phyloP scores from a whole-genome alignment of 1,284 basidiomycete genomes.

The Cutaneotrichosporon dermatis region DNA sequence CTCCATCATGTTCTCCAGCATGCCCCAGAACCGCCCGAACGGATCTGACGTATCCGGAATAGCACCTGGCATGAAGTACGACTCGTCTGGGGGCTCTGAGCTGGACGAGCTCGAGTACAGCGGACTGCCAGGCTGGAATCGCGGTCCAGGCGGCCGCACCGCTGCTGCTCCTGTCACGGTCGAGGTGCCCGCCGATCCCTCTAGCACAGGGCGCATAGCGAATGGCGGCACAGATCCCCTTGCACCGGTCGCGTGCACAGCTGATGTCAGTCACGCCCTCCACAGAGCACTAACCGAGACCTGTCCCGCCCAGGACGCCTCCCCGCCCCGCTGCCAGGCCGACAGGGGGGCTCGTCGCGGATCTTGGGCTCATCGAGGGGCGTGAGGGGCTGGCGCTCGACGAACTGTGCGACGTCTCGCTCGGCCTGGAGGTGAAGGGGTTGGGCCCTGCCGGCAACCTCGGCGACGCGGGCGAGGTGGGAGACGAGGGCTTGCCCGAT shows the following conservation, averaged over 20 bases:
- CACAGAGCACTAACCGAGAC: conserved; percentile 1
- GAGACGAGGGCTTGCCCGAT: not conserved
- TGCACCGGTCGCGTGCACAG: conserved; percentile 16
- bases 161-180: conserved; percentile 5
- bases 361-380: not conserved
- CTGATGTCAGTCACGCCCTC: not conserved
- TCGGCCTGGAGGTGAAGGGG: not conserved
- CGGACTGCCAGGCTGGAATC: conserved; percentile 6
- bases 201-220: conserved; percentile 27
- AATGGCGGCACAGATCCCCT: conserved; percentile 31
- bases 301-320: not conserved
- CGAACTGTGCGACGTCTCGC: not conserved
- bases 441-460: not conserved
- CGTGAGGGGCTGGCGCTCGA: not conserved
- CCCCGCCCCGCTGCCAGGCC: conserved; percentile 8
- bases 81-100: conserved; percentile 30
- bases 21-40: conserved; percentile 49
- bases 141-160: not conserved
- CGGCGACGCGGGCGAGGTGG: conserved; percentile 2
- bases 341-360: not conserved
- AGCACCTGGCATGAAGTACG: conserved; percentile 34
- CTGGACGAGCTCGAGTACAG: conserved; percentile 39
- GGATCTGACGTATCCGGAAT: conserved; percentile 43
- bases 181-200: not conserved
- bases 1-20: conserved; percentile 47